These are phyloP conservation scores for Asterochloris erici DNA, from an alignment of 139 green algal genomes.

Conservation along the genomic window DNA sequence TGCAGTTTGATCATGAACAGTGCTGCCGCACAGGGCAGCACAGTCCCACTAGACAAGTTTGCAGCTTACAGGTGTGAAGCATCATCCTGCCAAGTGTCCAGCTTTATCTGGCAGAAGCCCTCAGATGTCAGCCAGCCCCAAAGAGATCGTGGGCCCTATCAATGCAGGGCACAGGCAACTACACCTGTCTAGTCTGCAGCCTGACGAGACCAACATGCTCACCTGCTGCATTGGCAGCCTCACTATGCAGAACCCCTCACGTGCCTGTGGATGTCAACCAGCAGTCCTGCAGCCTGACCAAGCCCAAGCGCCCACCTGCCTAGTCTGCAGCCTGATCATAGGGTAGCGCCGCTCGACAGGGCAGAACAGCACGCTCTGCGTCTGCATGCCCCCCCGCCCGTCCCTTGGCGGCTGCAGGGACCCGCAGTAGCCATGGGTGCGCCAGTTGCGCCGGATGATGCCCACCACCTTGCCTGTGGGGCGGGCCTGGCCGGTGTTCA, in stretches of 20 bases:
- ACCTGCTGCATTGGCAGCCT: too few species aligned
- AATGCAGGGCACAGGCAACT: background rate
- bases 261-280: too few species aligned
- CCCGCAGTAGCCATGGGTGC: slow-evolving; percentile 60
- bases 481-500: slow-evolving; percentile 10
- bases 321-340: slow-evolving; percentile 84
- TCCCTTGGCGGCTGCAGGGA: slow-evolving; percentile 20
- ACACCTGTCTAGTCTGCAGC: slow-evolving; percentile 78
- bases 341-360: slow-evolving; percentile 78
- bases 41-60: slow-evolving; percentile 36
- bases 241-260: too few species aligned
- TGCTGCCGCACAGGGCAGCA: slow-evolving; percentile 75
- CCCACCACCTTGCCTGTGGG: slow-evolving; percentile 75
- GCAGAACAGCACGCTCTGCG: slow-evolving; percentile 61
- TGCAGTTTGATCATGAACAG: slow-evolving; percentile 79
- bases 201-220: slow-evolving; percentile 38
- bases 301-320: slow-evolving; percentile 44
- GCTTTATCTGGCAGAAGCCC: too few species aligned
- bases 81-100: too few species aligned
- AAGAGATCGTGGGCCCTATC: too few species aligned
- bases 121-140: too few species aligned
- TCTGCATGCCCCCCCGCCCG: slow-evolving; percentile 12
- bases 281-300: background rate
- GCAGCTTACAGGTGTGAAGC: too few species aligned
- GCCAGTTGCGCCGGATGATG: slow-evolving; percentile 78